Evolutionary conservation across 1,284 basidiomycete genomes (phyloP).

Genomic region (Bjerkandera adusta): DNA sequence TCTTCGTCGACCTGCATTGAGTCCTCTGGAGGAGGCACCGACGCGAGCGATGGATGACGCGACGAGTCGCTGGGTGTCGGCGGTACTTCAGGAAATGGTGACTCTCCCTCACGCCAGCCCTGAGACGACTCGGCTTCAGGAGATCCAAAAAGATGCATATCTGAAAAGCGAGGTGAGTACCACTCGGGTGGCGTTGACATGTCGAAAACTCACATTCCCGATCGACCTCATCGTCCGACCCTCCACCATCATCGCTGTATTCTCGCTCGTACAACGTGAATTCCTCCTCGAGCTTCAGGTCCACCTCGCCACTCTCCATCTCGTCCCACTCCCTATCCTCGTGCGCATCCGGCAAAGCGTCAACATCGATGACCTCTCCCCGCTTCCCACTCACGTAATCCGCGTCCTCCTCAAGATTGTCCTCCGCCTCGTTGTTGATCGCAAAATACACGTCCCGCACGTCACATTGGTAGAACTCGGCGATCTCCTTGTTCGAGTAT

Average conservation of each 20-base stretch:
- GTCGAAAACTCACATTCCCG: neutral
- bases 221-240: neutral
- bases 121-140: too few relatives aligned
- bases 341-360: neutral
- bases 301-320: neutral
- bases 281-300: neutral
- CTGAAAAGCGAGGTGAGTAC: too few relatives aligned
- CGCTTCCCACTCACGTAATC: conserved; percentile 4
- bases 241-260: neutral
- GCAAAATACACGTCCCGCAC: conserved; percentile 6
- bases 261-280: neutral
- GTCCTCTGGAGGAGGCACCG: too few relatives aligned
- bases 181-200: too few relatives aligned
- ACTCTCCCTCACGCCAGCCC: too few relatives aligned
- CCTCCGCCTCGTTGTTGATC: conserved; percentile 5
- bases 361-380: conserved; percentile 10
- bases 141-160: neutral
- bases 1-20: too few relatives aligned
- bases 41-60: too few relatives aligned
- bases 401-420: conserved; percentile 8
- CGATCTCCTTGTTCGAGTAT: conserved; percentile 7
- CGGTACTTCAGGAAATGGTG: too few relatives aligned
- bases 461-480: conserved; percentile 2
- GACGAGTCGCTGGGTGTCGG: too few relatives aligned
- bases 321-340: neutral